Percentiles rank a stretch among this genome's conserved stretches.
These are phyloP conservation scores for Cichorium intybus DNA, from an alignment of 140 eudicot species.

Conservation along the genomic window DNA sequence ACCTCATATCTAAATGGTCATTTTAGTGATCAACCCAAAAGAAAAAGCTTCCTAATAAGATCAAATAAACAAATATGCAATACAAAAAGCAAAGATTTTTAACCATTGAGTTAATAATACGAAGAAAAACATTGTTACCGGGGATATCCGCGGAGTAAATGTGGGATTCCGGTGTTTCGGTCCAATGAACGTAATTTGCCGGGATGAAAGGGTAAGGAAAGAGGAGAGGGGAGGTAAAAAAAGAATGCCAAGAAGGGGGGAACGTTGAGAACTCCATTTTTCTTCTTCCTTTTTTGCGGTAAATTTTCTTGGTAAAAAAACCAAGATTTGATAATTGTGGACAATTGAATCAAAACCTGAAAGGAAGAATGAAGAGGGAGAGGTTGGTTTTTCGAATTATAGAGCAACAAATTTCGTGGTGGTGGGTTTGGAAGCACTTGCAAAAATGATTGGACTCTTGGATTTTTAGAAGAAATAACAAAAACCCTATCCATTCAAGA, in stretches of 20 bases:
- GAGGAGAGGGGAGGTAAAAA: conserved; percentile 56
- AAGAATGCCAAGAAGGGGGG: conserved; percentile 52
- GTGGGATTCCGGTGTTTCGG: conserved; percentile 85
- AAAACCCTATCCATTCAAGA: conserved; percentile 33
- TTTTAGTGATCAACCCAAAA: background rate
- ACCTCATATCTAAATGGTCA: too few species aligned
- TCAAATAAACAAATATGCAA: background rate
- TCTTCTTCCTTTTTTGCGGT: conserved; percentile 22
- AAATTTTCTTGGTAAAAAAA: conserved; percentile 29
- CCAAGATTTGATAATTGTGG: conserved; percentile 22
- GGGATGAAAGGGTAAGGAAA: conserved; percentile 65
- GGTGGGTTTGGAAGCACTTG: conserved; percentile 20
- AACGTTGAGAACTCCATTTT: conserved; percentile 63
- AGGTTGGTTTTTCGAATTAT: conserved; percentile 27
- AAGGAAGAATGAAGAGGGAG: conserved; percentile 34
- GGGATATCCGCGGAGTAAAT: conserved; percentile 83
- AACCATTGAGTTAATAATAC: background rate
- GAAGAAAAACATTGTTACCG: conserved; percentile 40
- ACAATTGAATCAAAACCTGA: conserved; percentile 4
- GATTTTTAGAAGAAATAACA: conserved; percentile 12
- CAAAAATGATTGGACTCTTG: conserved; percentile 25
- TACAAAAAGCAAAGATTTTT: background rate
- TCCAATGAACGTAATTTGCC: conserved; percentile 74
- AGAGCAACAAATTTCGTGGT: conserved; percentile 24
- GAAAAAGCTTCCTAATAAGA: background rate